Base-by-base conservation (phyloP, 2,329 filamentous ascomycete genomes). In the Arthrobotrys pseudoclavata region DNA sequence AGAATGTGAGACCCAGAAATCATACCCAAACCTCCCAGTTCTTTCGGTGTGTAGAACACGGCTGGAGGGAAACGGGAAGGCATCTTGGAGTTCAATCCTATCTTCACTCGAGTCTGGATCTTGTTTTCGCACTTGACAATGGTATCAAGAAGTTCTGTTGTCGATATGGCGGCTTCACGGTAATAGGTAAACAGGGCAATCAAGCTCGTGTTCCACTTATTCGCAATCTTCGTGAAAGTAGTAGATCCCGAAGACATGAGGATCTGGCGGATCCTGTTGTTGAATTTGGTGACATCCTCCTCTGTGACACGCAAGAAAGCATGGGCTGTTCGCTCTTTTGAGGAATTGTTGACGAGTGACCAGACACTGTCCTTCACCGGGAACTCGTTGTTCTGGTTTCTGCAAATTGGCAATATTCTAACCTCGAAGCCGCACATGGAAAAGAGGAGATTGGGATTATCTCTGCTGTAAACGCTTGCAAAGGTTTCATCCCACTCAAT, bases 61-160 rank as follows among this genome's bases (percentile, higher is more conserved):
- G 96, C 96, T 18, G 96, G 96, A 18, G 96, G 96, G 87, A 99
- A 99, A 86, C 96, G 92, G 48, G 94, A 97, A 66, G 96, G 96
- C 96, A 99, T 99, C 86, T 99, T 99, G 3, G 95, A 98, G 85
- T 99, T 99, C 77, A 99, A 85, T 1, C 96, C 96, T 81, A 99
- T 99, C 88, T 99, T 99, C 82, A 99, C 96, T 83, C 96, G 90
- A 3, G 96, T 99, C 85, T 99, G 96, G 67, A 99, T 99, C 87
- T 99, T 99, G 13, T 96, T 99, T 85, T 99, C 96, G 81, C 96
- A 99, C 85, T 99, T 99, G 83, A 99, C 96, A 81, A 99, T 99
- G 0, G 95, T 97, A 83, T 99, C 96, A 2, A 99, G 88, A 3
- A 99, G 87, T 79, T 93, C 92, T 77, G 98, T 93, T 0, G 96